Evolutionary conservation across 2,329 filamentous ascomycete species (phyloP), one percentile per base, ranked within the genome.

Genomic region (Colletotrichum aenigma): DNA sequence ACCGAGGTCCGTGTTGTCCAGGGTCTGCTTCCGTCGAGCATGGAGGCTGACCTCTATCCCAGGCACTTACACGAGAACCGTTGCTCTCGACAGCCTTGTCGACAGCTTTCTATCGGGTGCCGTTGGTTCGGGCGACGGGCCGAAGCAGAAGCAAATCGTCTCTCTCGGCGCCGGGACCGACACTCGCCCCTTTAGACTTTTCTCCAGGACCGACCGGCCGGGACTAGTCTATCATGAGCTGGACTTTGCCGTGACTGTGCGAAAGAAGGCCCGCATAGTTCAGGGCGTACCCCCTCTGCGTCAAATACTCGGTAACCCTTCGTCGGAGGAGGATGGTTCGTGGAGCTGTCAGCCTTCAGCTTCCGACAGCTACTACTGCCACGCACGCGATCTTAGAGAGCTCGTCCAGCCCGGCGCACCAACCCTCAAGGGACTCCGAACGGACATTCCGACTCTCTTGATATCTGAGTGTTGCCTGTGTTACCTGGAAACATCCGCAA

Each of bases 391-490:
- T 82, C 89, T 98, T 7, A 91, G 95, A 65, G 85, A 88, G 13
- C 83, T 96, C 7, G 83, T 86, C 18, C 69, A 77, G 15, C 76
- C 77, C 9, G 76, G 79, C 30, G 73, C 81, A 30, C 48, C 38
- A 21, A 30, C 61, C 30, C 52, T 78, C 15, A 56, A 43, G 30
- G 89, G 89, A 79, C 78, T 92, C 86, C 79, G 90, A 86, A 81
- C 85, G 79, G 80, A 91, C 82, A 28, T 95, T 0, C 95, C 97
- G 0, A 99, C 97, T 0, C 86, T 99, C 10, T 85, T 99, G 28
- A 89, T 99, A 8, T 98, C 96, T 0, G 97, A 99, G 84, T 98
- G 97, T 88, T 99, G 97, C 82, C 90, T 99, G 36, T 95, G 97
- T 83, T 99, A 99, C 81, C 90, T 99, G 2, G 89, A 93, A 10